phyloP scores from a whole-genome alignment of 306 rosid genomes.

The Trichosanthes cucumerina region DNA sequence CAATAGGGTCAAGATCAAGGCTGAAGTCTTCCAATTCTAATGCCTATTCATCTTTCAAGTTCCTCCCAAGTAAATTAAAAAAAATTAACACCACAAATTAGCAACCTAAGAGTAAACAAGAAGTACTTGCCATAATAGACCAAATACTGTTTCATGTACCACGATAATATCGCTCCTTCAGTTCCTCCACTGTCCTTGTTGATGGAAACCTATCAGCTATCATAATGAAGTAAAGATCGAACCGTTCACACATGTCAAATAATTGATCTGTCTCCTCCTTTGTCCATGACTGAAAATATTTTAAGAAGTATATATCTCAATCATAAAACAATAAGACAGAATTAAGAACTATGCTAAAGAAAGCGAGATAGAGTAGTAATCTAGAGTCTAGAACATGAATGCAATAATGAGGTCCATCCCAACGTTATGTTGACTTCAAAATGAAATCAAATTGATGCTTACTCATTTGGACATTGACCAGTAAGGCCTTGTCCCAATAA shows the following conservation, averaged over 20 bases:
- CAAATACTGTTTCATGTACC: constrained; percentile 36
- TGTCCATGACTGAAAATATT: constrained; percentile 58
- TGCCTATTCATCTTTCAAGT: no score
- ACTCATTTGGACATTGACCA: background rate
- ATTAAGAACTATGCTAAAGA: background rate
- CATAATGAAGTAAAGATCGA: constrained; percentile 80
- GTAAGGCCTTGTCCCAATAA: background rate
- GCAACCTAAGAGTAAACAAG: constrained; percentile 7
- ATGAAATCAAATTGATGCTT: background rate
- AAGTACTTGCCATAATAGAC: constrained; percentile 2
- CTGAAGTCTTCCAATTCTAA: no score
- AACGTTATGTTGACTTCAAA: background rate
- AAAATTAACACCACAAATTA: background rate
- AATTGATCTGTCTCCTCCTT: constrained; percentile 91
- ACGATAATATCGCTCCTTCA: constrained; percentile 82
- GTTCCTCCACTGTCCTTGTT: constrained; percentile 70
- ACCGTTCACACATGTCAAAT: constrained; percentile 71
- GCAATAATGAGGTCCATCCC: background rate
- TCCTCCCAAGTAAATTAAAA: background rate
- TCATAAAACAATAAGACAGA: background rate
- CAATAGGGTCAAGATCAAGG: no score
- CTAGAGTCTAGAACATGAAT: background rate
- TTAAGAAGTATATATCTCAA: constrained; percentile 8
- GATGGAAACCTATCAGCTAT: constrained; percentile 88
- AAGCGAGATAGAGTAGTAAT: background rate